Percentiles rank a stretch among this genome's conserved stretches.
These are phyloP conservation scores for Evernia prunastri DNA, from an alignment of 495 filamentous ascomycete genomes.

Conservation along the genomic window DNA sequence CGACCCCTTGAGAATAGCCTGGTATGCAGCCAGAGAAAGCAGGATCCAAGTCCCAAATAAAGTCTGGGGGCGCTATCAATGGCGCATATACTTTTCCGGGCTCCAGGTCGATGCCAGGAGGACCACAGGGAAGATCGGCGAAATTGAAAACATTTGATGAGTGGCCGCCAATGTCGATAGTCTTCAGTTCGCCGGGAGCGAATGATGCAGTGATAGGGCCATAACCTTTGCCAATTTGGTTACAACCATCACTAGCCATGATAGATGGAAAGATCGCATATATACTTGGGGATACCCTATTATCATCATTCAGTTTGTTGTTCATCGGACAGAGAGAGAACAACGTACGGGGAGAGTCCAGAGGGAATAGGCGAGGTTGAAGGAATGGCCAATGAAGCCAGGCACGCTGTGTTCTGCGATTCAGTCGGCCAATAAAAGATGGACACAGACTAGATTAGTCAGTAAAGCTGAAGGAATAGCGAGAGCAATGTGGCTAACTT, in stretches of 20 bases:
- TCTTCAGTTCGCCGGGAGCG: neutral
- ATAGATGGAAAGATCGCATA: slow-evolving; percentile 8
- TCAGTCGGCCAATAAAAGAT: slow-evolving; percentile 4
- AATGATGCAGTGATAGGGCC: slow-evolving; percentile 2
- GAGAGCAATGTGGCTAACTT: neutral
- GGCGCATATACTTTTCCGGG: neutral
- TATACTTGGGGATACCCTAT: neutral
- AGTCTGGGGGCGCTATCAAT: neutral
- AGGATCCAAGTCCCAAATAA: neutral
- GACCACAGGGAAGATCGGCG: slow-evolving; percentile 6
- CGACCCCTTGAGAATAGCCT: neutral
- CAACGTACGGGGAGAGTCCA: neutral
- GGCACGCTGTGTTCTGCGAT: slow-evolving; percentile 7
- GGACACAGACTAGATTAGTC: neutral
- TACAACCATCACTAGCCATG: slow-evolving; percentile 10
- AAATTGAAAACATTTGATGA: slow-evolving; percentile 4
- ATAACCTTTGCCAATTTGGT: neutral
- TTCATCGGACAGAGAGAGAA: neutral
- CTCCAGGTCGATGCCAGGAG: neutral
- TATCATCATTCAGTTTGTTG: neutral
- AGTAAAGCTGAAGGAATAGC: neutral
- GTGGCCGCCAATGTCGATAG: neutral
- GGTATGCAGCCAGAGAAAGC: slow-evolving; percentile 5
- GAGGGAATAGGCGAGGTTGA: neutral
- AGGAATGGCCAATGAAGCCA: neutral